Evolutionary conservation across 208 protist species (phyloP).

Genomic region (Leishmania tropica): DNA sequence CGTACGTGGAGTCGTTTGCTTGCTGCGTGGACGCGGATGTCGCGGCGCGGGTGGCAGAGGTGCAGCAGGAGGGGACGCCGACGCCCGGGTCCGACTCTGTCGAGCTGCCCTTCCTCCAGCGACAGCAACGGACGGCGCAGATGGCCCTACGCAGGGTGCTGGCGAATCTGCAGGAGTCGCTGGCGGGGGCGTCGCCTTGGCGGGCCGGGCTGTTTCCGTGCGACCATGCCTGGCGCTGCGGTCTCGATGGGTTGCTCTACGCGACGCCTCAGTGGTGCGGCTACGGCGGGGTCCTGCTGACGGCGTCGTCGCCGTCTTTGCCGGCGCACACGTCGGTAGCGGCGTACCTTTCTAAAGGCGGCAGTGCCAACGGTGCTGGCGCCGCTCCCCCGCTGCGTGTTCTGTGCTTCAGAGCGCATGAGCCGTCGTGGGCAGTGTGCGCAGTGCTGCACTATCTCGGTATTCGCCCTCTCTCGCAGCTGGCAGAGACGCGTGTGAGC

Average conservation of each 20-base stretch:
- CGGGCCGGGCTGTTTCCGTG: conserved; percentile 35
- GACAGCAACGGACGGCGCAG: conserved; percentile 2
- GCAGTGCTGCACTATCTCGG: conserved; percentile 53
- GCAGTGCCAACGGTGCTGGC: neutral
- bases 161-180: conserved; percentile 4
- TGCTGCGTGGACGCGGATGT: conserved; percentile 46
- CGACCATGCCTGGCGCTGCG: conserved; percentile 40
- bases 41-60: conserved; percentile 13
- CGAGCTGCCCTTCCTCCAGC: conserved; percentile 1
- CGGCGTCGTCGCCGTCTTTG: neutral
- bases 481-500: conserved; percentile 39
- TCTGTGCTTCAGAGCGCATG: conserved; percentile 38
- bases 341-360: neutral
- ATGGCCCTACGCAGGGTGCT: conserved; percentile 11
- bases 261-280: conserved; percentile 51
- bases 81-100: neutral
- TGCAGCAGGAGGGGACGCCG: neutral
- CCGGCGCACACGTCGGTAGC: neutral
- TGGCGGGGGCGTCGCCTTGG: conserved; percentile 10
- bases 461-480: conserved; percentile 43
- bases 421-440: conserved; percentile 47
- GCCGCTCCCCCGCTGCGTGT: conserved; percentile 35
- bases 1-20: conserved; percentile 34
- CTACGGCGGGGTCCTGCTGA: conserved; percentile 26
- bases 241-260: conserved; percentile 55